A percentile compares a stretch with the other conserved stretches of the same genome.
phyloP scores from a whole-genome alignment of 352 stramenopile genomes.

The Globisporangium camurandrum region DNA sequence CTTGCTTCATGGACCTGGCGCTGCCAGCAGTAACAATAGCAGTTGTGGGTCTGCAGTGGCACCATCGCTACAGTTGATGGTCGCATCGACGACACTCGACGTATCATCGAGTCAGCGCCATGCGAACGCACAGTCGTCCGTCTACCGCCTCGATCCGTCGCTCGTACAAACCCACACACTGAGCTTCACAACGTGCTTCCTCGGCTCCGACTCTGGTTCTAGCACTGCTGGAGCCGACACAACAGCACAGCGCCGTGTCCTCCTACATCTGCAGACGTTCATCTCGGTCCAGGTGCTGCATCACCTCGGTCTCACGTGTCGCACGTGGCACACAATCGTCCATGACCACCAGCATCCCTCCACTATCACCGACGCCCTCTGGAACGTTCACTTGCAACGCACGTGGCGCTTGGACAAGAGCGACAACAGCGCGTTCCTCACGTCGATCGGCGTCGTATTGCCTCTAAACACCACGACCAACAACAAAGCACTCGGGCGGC shows the following conservation, averaged over 20 bases:
- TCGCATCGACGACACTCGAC: conserved; percentile 3
- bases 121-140: conserved; percentile 26
- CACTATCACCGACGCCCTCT: conserved; percentile 29
- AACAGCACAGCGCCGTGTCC: conserved; percentile 22
- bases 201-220: background rate
- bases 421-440: conserved; percentile 28
- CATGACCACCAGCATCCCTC: no score
- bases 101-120: background rate
- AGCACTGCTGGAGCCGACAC: background rate
- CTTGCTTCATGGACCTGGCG: background rate
- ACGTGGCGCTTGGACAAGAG: conserved; percentile 30
- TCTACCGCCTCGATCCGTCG: conserved; percentile 37
- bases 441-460: conserved; percentile 31
- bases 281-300: conserved; percentile 31
- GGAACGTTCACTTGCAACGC: conserved; percentile 35
- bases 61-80: no score
- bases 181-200: conserved; percentile 25
- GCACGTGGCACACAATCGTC: conserved; percentile 38
- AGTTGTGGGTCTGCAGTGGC: no score
- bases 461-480: conserved; percentile 24
- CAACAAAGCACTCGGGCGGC: conserved; percentile 29
- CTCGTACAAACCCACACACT: conserved; percentile 26
- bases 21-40: no score
- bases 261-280: conserved; percentile 38
- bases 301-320: conserved; percentile 37